A percentile compares a stretch with the other conserved stretches of the same genome.
phyloP scores from a whole-genome alignment of 805 yeast species.

The Wickerhamiella slavikovae region DNA sequence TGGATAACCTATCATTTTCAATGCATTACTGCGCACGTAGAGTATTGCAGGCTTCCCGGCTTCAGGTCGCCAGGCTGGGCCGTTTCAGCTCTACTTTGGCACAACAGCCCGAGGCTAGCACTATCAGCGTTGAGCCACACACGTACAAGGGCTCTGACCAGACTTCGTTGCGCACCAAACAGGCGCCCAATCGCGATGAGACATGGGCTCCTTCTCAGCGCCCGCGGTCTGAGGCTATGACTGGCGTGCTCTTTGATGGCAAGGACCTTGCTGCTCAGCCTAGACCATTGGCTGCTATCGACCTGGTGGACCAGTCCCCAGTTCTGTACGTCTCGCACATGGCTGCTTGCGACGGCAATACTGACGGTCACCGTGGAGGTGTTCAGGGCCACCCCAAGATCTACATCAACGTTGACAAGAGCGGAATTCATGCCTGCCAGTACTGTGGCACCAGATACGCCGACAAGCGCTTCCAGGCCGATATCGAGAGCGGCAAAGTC shows the following conservation, averaged over 20 bases:
- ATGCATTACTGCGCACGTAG: too few relatives aligned
- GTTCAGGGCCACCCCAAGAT: slow-evolving; percentile 68
- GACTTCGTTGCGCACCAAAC: slow-evolving; percentile 19
- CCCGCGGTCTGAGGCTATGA: slow-evolving; percentile 33
- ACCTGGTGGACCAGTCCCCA: slow-evolving; percentile 57
- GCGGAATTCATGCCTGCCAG: slow-evolving; percentile 53
- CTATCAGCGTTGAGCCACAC: slow-evolving; percentile 2
- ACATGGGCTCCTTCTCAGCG: slow-evolving; percentile 60
- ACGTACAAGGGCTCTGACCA: slow-evolving; percentile 10
- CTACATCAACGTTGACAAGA: slow-evolving; percentile 60
- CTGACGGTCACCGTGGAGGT: slow-evolving; percentile 28
- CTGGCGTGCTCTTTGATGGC: slow-evolving; percentile 51
- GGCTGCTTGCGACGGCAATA: slow-evolving; percentile 65
- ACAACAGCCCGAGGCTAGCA: not conserved
- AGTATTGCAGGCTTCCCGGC: too few relatives aligned
- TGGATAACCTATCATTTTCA: too few relatives aligned
- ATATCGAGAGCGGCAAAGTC: slow-evolving; percentile 10
- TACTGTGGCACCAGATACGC: slow-evolving; percentile 31
- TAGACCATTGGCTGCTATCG: slow-evolving; percentile 66
- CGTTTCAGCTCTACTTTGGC: not conserved
- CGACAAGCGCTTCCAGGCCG: slow-evolving; percentile 10
- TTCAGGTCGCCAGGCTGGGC: not conserved
- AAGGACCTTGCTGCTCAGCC: slow-evolving; percentile 51
- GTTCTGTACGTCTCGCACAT: slow-evolving; percentile 38
- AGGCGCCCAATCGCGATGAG: slow-evolving; percentile 55